Evolutionary conservation across 345 rosid genomes (phyloP), one percentile per base, ranked within the genome.

Genomic region (Kandelia obovata): DNA sequence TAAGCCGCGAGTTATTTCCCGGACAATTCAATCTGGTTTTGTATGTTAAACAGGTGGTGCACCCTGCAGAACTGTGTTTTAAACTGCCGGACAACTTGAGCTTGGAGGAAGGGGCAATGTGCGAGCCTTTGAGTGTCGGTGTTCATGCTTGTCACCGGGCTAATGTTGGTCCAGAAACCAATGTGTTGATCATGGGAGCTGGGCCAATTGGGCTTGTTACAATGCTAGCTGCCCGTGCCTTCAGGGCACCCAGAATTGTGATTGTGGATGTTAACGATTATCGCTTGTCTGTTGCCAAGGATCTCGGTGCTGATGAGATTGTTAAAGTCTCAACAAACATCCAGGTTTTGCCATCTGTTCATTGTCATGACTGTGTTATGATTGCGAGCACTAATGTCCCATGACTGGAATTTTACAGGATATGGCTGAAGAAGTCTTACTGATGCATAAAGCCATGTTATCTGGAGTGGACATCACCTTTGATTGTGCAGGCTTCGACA

Each of bases 61-160:
- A 95, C 73, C 99, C 99, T 60, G 96, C 96, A 19, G 86, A 86
- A 63, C 79, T 89, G 5, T 95, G 96, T 68, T 95, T 89, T 65
- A 92, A 90, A 70, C 79, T 95, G 71, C 96, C 99, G 2, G 96
- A 90, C 15, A 88, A 87, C 68, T 88, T 95, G 64, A 92, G 92
- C 84, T 79, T 95, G 80, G 93, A 92, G 79, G 99, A 92, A 84
- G 96, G 96, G 66, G 92, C 97, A 56, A 89, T 92, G 96, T 95
- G 99, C 52, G 99, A 92, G 74, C 97, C 96, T 51, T 70, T 88
- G 37, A 92, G 97, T 75, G 92, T 92, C 39, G 93, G 96, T 61
- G 96, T 95, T 15, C 96, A 95, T 51, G 96, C 97, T 49, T 92
- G 97, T 73, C 89, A 92, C 23, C 84, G 93, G 62, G 99, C 96